Evolutionary conservation across 2,329 filamentous ascomycete species (phyloP).

Genomic region (Coniochaeta prunicola): DNA sequence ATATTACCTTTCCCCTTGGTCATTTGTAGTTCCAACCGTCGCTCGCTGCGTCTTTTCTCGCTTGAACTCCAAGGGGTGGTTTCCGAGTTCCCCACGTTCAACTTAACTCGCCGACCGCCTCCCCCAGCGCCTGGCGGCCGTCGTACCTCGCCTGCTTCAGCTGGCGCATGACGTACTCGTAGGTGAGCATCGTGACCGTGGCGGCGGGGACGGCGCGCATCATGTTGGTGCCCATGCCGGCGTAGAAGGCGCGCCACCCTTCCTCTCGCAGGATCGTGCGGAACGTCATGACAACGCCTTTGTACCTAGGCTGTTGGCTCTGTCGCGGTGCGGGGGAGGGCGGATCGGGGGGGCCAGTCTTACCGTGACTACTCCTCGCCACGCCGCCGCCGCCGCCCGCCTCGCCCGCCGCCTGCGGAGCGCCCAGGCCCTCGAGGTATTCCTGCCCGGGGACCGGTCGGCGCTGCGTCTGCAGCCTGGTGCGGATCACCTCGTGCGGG

Average conservation of each 20-base stretch:
- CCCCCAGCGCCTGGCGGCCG: conserved; percentile 25
- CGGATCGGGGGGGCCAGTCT: neutral
- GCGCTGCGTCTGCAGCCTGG: conserved; percentile 87
- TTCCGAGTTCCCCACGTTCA: neutral
- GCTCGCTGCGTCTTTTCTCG: no score
- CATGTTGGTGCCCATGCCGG: conserved; percentile 95
- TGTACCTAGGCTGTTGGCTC: conserved; percentile 50
- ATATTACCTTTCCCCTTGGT: no score
- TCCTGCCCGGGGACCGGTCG: conserved; percentile 54
- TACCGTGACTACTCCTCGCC: conserved; percentile 8
- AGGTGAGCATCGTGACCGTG: conserved; percentile 96
- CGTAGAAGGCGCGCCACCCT: conserved; percentile 94
- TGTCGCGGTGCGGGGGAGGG: conserved; percentile 14
- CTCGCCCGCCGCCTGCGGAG: conserved; percentile 36
- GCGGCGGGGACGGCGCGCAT: conserved; percentile 91
- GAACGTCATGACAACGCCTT: conserved; percentile 73
- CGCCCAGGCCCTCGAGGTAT: conserved; percentile 41
- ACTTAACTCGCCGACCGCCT: neutral
- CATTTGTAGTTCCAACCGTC: no score
- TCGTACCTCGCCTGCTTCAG: conserved; percentile 36
- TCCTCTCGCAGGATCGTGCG: conserved; percentile 82
- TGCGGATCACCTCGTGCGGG: conserved; percentile 93
- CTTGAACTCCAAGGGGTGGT: no score
- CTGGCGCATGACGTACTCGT: conserved; percentile 65
- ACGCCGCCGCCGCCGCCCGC: neutral